Evolutionary conservation across 2,329 filamentous ascomycete genomes (phyloP), one percentile per base, ranked within the genome.

Genomic region (Cadophora sp.): DNA sequence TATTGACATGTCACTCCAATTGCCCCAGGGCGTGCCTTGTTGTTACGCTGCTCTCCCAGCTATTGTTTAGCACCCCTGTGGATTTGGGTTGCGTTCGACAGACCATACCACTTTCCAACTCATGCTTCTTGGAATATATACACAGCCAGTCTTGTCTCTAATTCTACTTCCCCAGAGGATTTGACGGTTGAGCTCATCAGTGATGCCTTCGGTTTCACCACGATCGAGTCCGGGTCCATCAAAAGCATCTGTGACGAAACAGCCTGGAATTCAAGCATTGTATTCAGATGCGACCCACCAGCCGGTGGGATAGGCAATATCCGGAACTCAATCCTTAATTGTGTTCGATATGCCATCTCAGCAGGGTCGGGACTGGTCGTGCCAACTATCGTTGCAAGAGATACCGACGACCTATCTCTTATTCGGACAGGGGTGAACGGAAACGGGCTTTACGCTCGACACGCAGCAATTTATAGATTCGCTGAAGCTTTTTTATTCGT

Each of bases 301-400:
- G 63, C 68, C 18, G 74, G 73, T 39, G 75, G 75, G 18, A 66
- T 76, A 24, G 73, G 74, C n/a, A 75, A 74, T 53, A 64, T 75
- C 18, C 73, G 74, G 56, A 76, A 76, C 59, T 74, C 73, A 48
- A 71, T 76, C n/a, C 60, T 75, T 43, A 74, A 72, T 47, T 76
- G 74, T 62, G 67, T 75, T 14, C 65, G 74, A 16, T 75, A 75
- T 65, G 66, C 72, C 39, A 75, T 76, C 56, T 68, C 69, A 27
- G 73, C 73, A 45, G 74, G 74, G 39, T 73, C 64, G 4, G 69
- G 60, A 4, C 39, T 74, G 33, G 68, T 71, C 3, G 18, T 72
- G 22, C 72, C 73, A 4, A 67, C 64, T 6, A 68, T 73, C 43
- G 48, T 69, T 4, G 27, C 72, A 14, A 64, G 73, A 5, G 67